These are phyloP conservation scores for Tetradesmus lagerheimii DNA, from an alignment of 139 green algal genomes.

Conservation along the genomic window DNA sequence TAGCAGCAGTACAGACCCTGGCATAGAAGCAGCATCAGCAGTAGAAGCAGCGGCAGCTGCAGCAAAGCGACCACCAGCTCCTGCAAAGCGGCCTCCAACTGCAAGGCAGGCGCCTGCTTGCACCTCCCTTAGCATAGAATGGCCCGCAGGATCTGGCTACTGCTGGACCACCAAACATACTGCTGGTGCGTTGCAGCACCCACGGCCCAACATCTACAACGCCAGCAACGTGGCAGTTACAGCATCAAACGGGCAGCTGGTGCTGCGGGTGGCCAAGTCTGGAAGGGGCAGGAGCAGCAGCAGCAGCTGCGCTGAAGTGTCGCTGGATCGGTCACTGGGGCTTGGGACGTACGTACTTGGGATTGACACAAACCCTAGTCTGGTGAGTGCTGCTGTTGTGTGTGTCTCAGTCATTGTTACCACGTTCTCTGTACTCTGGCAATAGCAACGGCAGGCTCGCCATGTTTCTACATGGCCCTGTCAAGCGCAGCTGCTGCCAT, in stretches of 20 bases:
- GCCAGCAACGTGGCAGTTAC: neutral
- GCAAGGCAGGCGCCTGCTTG: neutral
- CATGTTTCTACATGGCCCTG: too few species aligned
- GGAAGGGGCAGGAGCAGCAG: neutral
- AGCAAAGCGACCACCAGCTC: too few species aligned
- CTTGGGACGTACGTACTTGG: neutral
- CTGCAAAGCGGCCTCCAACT: neutral
- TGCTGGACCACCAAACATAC: neutral
- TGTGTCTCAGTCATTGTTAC: neutral
- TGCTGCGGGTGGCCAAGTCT: neutral
- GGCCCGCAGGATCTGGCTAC: neutral
- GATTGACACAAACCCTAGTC: neutral
- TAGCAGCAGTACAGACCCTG: too few species aligned
- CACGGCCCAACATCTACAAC: neutral
- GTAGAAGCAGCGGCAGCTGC: neutral
- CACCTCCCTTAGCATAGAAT: neutral
- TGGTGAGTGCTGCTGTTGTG: neutral
- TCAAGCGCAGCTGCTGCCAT: too few species aligned
- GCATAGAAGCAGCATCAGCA: neutral
- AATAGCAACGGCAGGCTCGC: too few species aligned
- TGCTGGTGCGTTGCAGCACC: neutral
- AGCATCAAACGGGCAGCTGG: neutral
- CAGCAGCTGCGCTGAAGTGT: neutral
- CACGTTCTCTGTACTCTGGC: too few species aligned
- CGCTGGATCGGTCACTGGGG: neutral